phyloP scores from a whole-genome alignment of 768 basidiomycete genomes.

The Naematelia aurantialba region DNA sequence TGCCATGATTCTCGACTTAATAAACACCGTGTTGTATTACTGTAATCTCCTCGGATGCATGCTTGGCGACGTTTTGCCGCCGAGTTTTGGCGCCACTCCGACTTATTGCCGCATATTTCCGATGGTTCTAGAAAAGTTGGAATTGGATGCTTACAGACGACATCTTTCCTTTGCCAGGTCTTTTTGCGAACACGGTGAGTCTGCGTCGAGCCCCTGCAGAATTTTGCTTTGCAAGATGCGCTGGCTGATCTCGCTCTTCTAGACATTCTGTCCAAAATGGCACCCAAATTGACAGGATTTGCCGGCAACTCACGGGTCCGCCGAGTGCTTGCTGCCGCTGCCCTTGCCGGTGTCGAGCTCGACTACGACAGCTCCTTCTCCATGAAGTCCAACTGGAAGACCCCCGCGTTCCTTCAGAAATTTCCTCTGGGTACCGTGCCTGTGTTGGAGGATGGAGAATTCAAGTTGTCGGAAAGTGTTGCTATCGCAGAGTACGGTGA shows the following conservation, averaged over 20 bases:
- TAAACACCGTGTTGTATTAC: too few relatives aligned
- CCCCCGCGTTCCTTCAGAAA: conserved; percentile 55
- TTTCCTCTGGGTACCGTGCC: conserved; percentile 61
- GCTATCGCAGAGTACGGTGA: conserved; percentile 86
- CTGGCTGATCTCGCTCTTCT: not conserved
- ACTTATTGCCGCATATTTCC: too few relatives aligned
- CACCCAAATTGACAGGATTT: conserved; percentile 28
- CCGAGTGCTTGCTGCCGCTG: conserved; percentile 58
- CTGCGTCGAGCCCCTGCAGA: too few relatives aligned
- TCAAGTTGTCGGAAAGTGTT: conserved; percentile 71
- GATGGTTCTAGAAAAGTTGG: conserved; percentile 22
- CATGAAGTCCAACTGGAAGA: conserved; percentile 40
- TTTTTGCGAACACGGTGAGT: too few relatives aligned
- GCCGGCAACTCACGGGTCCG: conserved; percentile 46
- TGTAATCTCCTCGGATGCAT: too few relatives aligned
- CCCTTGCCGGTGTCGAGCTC: conserved; percentile 62
- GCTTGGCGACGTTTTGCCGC: too few relatives aligned
- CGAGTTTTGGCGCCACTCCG: too few relatives aligned
- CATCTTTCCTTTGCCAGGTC: too few relatives aligned
- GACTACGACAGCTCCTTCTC: conserved; percentile 61
- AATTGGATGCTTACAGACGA: too few relatives aligned
- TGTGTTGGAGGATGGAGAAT: conserved; percentile 69
- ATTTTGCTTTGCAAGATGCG: too few relatives aligned
- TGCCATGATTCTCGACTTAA: too few relatives aligned
- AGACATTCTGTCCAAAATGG: conserved; percentile 19